phyloP scores from a whole-genome alignment of 345 rosid species.

The Citrus medica region DNA sequence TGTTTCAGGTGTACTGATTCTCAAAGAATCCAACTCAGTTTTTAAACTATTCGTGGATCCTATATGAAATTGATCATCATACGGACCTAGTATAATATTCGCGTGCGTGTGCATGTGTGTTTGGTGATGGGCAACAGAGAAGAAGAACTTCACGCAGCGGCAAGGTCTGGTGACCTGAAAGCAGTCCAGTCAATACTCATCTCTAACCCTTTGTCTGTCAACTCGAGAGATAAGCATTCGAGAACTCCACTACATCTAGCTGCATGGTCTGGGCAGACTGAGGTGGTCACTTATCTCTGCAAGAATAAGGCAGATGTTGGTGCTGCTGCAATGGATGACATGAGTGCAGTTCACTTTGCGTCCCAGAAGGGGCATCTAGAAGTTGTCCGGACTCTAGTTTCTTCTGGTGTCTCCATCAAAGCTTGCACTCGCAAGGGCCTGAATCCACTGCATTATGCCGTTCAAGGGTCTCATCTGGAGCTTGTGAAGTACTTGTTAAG shows the following conservation, averaged over 20 bases:
- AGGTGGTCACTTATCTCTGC: slow-evolving; percentile 78
- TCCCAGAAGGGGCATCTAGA: slow-evolving; percentile 92
- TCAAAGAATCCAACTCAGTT: neutral
- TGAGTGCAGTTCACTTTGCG: slow-evolving; percentile 97
- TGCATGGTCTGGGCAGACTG: slow-evolving; percentile 90
- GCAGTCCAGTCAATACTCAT: slow-evolving; percentile 54
- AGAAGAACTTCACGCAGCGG: slow-evolving; percentile 68
- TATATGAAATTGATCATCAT: neutral
- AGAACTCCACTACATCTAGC: slow-evolving; percentile 94
- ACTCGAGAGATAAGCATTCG: slow-evolving; percentile 94
- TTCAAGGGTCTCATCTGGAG: slow-evolving; percentile 82
- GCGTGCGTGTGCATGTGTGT: neutral
- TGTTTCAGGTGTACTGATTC: neutral
- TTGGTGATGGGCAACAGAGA: slow-evolving; percentile 24
- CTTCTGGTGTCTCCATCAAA: slow-evolving; percentile 67
- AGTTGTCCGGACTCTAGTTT: slow-evolving; percentile 54
- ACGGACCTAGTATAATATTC: too few species aligned
- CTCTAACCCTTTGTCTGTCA: slow-evolving; percentile 63
- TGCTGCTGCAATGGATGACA: slow-evolving; percentile 96
- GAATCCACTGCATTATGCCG: slow-evolving; percentile 89
- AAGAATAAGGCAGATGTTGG: slow-evolving; percentile 91
- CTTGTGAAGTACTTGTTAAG: slow-evolving; percentile 67
- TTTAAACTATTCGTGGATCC: neutral
- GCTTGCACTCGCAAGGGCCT: slow-evolving; percentile 78
- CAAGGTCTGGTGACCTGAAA: slow-evolving; percentile 86